Evolutionary conservation across 2,329 filamentous ascomycete genomes (phyloP), one percentile per base, ranked within the genome.

Genomic region (Beauveria varroae): DNA sequence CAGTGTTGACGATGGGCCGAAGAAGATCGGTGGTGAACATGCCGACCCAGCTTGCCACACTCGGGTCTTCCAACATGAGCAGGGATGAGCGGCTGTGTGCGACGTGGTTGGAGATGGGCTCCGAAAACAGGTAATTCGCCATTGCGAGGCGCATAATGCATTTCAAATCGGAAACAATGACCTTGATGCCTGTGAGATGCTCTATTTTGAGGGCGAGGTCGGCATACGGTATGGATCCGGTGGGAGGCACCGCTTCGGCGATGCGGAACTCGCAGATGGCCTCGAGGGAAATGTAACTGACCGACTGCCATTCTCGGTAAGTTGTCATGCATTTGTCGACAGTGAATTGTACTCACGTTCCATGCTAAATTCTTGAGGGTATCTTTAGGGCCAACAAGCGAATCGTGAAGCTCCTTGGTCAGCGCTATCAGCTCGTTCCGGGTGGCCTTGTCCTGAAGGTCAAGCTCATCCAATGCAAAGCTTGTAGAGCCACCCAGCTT

Each of bases 141-240:
- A 76, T 74, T 34, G 74, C 73, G 40, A 74, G 70, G 14, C 76
- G 75, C 26, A 78, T 51, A 0, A 79, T 63, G 24, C 76, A 75
- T 6, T 70, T 68, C 12, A 73, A 65, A 61, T 71, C 68, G 14
- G 63, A 63, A 2, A 66, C 58, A 6, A 66, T 68, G 44, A 78
- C 69, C 47, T 76, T 72, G 9, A 79, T 68, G 2, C 72, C 65
- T 0, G 75, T 73, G 56, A 74, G 74, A 34, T 70, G 61, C 26
- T 74, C 67, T 3, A 78, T 60, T 7, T 70, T 64, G 40, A 66
- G 64, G 14, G 57, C 57, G 1, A 73, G 63, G 8, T 70, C 68
- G 9, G 64, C 61, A 54, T 69, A 72, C 1, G 70, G 67, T 22
- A 72, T 72, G n/a, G 56, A 63, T 5, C 68, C 68, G 0, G 63